These are phyloP conservation scores for Fallopia convolvulus DNA, from an alignment of 148 eudicot genomes.

Conservation along the genomic window DNA sequence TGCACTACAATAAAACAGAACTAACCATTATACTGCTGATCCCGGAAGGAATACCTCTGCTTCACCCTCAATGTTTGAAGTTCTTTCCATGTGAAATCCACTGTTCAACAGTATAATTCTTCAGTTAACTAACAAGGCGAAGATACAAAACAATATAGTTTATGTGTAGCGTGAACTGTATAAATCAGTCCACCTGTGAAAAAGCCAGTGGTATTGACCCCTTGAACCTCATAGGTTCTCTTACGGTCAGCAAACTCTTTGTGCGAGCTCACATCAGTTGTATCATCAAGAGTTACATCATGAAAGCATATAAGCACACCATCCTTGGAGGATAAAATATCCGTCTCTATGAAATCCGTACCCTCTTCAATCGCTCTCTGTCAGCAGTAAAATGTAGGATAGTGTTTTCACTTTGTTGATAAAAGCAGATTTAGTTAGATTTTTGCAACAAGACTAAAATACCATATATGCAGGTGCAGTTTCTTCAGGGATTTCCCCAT, in stretches of 20 bases:
- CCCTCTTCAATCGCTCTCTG: constrained; percentile 98
- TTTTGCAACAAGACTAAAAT: neutral
- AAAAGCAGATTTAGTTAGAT: neutral
- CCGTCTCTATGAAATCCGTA: constrained; percentile 85
- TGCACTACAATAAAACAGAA: neutral
- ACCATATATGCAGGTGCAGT: constrained; percentile 60
- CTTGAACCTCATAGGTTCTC: constrained; percentile 81
- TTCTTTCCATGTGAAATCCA: constrained; percentile 90
- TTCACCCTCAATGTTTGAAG: constrained; percentile 67
- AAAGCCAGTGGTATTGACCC: constrained; percentile 64
- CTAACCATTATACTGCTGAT: constrained; percentile 86
- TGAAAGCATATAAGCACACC: constrained; percentile 78
- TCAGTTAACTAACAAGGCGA: neutral
- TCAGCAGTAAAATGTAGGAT: neutral
- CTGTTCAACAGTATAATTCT: constrained; percentile 24
- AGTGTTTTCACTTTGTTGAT: neutral
- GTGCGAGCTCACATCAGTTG: constrained; percentile 62
- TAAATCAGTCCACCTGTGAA: constrained; percentile 38
- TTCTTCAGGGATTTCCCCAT: constrained; percentile 97
- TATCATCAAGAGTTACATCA: constrained; percentile 68
- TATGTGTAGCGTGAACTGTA: neutral
- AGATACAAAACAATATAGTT: neutral
- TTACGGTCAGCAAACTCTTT: constrained; percentile 68
- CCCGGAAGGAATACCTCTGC: constrained; percentile 74
- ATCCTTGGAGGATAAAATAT: constrained; percentile 75